Percentiles rank a stretch among this genome's conserved stretches.
These are phyloP conservation scores for Crithidia thermophila DNA, from an alignment of 208 protist species.

Conservation along the genomic window DNA sequence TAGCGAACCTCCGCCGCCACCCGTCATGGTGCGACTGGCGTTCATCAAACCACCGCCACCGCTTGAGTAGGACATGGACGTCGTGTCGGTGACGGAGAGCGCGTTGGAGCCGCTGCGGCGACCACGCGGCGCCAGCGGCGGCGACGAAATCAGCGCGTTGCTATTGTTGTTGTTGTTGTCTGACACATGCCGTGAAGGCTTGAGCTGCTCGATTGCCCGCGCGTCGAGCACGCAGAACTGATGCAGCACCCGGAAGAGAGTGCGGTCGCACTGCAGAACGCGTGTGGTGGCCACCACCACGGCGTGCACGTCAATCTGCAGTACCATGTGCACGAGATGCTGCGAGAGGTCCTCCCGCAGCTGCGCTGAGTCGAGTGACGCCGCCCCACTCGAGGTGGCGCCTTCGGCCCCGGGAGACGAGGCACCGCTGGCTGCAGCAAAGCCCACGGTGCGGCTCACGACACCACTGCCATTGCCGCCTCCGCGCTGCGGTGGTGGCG, in stretches of 20 bases:
- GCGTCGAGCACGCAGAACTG: constrained; percentile 31
- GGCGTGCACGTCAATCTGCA: constrained; percentile 31
- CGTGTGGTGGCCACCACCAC: constrained; percentile 25
- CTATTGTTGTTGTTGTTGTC: neutral
- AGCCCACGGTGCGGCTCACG: neutral
- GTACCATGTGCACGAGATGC: constrained; percentile 28
- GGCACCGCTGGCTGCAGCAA: neutral
- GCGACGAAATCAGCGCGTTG: neutral
- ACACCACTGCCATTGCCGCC: neutral
- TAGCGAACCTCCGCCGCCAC: neutral
- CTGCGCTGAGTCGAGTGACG: constrained; percentile 13
- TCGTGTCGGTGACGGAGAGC: constrained; percentile 2
- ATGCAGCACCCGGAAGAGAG: constrained; percentile 34
- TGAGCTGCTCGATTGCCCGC: neutral
- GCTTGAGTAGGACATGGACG: constrained; percentile 1
- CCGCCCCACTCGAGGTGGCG: neutral
- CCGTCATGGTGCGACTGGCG: neutral
- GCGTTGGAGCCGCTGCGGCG: neutral
- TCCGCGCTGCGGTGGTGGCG: neutral
- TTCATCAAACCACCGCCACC: neutral
- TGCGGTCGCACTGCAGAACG: constrained; percentile 33
- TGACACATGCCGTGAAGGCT: neutral
- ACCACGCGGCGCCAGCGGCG: neutral
- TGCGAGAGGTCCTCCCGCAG: constrained; percentile 28
- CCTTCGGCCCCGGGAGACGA: neutral